Base-by-base conservation (phyloP, 2,329 filamentous ascomycete species). In the Fusarium sp. region DNA sequence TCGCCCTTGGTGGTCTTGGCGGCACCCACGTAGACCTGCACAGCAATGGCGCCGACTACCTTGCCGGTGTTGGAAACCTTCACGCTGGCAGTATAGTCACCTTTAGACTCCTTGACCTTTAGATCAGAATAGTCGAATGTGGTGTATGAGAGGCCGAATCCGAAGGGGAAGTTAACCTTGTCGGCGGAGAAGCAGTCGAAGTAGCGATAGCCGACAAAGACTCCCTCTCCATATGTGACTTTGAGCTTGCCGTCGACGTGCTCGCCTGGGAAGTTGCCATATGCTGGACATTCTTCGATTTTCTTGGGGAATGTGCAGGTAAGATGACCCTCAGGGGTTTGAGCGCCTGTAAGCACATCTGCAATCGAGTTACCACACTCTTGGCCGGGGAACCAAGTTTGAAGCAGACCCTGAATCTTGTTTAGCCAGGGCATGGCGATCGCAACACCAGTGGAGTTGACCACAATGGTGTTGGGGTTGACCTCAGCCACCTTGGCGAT, bases 361-460 rank as follows among this genome's bases (percentile, higher is more conserved):
- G 87, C 88, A 62, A 92, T 87, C 3, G 88, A 87, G 70, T 91
- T 90, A 4, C 89, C 90, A 37, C 85, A 85, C 77, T 92, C 90
- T 71, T 91, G 89, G 7, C 90, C 89, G 56, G 88, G 87, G 72
- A 90, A 92, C 88, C 89, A 91, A n/a, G 86, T 84, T 73, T 85
- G 88, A 6, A 90, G 71, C 39, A 91, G 84, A 25, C 85, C 88
- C n/a, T 86, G 86, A 19, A 90, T 81, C 35, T 82, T 73, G 39
- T 79, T 74, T 4, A 83, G 75, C 86, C 86, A 88, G 3, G 86
- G 86, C 85, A 88, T 83, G 1, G 83, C 81, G n/a, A 88, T 78
- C 3, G 89, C 87, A 0, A 88, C 88, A 53, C 89, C 89, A 1
- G 88, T 89, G 40, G 90, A 89, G 71, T 89, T 85, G 17, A 90